phyloP scores from a whole-genome alignment of 495 filamentous ascomycete genomes.

The Massariosphaeria phaeospora region DNA sequence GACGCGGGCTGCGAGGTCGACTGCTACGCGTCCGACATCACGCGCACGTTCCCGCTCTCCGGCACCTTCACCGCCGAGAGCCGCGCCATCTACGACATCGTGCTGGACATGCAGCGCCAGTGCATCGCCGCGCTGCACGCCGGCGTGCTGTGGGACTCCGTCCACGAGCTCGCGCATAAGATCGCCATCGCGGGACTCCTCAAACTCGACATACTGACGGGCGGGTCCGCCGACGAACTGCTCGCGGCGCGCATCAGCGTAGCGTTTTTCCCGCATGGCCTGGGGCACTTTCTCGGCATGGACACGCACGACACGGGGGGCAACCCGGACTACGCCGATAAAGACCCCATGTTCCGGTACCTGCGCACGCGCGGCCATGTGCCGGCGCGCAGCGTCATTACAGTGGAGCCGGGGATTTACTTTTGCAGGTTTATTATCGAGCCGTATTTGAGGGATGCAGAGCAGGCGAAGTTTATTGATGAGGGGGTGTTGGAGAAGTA shows the following conservation, averaged over 20 bases:
- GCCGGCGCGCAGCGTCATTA: conserved; percentile 74
- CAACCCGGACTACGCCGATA: conserved; percentile 76
- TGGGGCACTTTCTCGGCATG: conserved; percentile 91
- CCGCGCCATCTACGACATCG: conserved; percentile 76
- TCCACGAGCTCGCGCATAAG: conserved; percentile 72
- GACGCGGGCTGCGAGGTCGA: conserved; percentile 80
- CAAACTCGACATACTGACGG: conserved; percentile 67
- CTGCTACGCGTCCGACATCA: conserved; percentile 83
- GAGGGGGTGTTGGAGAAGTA: conserved; percentile 68
- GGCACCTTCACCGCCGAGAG: conserved; percentile 71
- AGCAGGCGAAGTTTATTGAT: conserved; percentile 69
- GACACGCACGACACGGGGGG: conserved; percentile 92
- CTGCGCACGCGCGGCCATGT: conserved; percentile 73
- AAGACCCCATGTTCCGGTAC: conserved; percentile 79
- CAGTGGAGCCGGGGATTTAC: conserved; percentile 90
- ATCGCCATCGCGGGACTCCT: conserved; percentile 77
- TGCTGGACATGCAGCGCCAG: conserved; percentile 75
- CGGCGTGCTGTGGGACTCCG: conserved; percentile 77
- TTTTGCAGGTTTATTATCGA: conserved; percentile 92
- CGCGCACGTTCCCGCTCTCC: conserved; percentile 77
- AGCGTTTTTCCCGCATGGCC: conserved; percentile 87
- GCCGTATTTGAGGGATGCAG: conserved; percentile 66
- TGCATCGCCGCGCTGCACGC: conserved; percentile 69
- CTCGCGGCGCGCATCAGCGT: conserved; percentile 68
- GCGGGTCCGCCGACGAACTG: conserved; percentile 64